Conservation (phyloP, 306 rosid species). For the Vicia sativa region DNA sequence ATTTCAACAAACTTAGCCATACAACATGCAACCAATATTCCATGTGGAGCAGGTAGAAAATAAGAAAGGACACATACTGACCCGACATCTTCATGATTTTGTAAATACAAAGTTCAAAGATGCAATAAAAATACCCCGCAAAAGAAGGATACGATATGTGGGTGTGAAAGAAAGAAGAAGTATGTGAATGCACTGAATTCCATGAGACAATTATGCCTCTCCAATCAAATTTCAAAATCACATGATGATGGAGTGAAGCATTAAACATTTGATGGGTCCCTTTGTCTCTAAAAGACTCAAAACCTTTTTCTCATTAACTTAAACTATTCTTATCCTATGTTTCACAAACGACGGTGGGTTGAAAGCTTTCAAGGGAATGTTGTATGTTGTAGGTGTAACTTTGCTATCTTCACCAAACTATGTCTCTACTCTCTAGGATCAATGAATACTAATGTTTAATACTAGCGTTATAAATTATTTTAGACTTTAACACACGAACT, state of each 20-base stretch:
- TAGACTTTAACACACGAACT: no score
- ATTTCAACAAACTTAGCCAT: not conserved
- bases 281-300: slow-evolving; percentile 36
- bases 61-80: slow-evolving; percentile 25
- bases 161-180: slow-evolving; percentile 31
- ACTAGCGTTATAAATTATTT: no score
- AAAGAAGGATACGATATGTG: slow-evolving; percentile 40
- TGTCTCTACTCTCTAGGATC: not conserved
- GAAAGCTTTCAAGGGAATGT: slow-evolving; percentile 31
- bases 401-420: slow-evolving; percentile 59
- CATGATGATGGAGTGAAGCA: slow-evolving; percentile 73
- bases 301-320: slow-evolving; percentile 2
- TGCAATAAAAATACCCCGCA: slow-evolving; percentile 42
- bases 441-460: not conserved
- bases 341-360: slow-evolving; percentile 27
- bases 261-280: slow-evolving; percentile 70
- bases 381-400: slow-evolving; percentile 46
- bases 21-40: not conserved
- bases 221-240: slow-evolving; percentile 61
- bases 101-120: slow-evolving; percentile 48
- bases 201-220: slow-evolving; percentile 71
- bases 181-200: slow-evolving; percentile 60
- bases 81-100: slow-evolving; percentile 57
- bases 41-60: not conserved
- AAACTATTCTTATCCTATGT: not conserved